Evolutionary conservation across 2,329 filamentous ascomycete species (phyloP), one percentile per base, ranked within the genome.

Genomic region (Pseudocercospora fuligena): DNA sequence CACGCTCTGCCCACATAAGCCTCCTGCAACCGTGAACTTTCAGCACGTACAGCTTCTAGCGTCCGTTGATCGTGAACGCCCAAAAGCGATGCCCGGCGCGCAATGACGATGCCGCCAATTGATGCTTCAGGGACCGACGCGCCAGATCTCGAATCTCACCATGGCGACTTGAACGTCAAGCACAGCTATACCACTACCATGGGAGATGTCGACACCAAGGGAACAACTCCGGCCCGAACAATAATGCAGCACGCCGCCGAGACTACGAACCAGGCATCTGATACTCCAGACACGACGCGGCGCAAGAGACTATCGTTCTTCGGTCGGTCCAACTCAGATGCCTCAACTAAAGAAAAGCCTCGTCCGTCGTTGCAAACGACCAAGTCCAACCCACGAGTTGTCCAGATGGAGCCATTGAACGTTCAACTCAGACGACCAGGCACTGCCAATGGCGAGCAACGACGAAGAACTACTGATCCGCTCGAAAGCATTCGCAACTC

Each of bases 241-340:
- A 43, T 19, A 43, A 54, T 60, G 65, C 43, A 43, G 40, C 56
- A 66, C 47, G 60, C 29, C 46, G 53, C 29, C 47, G 68, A 68
- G 36, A 51, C 61, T 40, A 65, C 66, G 36, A 67, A 47, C 62
- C 57, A 65, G 51, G 53, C 63, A 5, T 40, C 56, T 36, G 58
- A 59, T n/a, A 61, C 69, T 21, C 65, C 66, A n/a, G 69, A 69
- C n/a, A 56, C 61, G 16, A 64, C 66, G 63, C 69, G 69, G 47
- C 66, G 68, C 7, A 73, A 73, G 61, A 67, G 72, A 47, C 66
- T 72, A 23, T 74, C 73, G 5, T 72, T 74, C 70, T 74, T 74
- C 58, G 68, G 69, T 49, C 70, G 73, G 11, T 64, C 70, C 29
- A 67, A 61, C 27, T 70, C 69, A 43, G 73, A 74, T 51, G 67